Evolutionary conservation across 2,329 filamentous ascomycete genomes (phyloP).

Genomic region (Emydomyces testavorans): DNA sequence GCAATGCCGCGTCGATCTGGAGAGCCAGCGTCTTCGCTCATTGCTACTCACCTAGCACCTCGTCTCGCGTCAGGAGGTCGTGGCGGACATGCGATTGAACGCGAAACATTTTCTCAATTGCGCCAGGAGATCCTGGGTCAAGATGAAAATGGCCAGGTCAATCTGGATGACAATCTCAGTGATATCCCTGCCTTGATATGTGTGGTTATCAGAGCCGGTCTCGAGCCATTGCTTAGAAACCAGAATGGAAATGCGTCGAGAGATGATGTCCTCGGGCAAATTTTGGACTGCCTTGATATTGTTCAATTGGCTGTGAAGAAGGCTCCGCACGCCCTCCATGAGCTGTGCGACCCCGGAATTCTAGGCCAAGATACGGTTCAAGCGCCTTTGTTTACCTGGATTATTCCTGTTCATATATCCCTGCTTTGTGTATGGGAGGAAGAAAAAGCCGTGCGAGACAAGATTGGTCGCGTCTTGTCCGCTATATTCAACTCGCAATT

Average conservation of each 20-base stretch:
- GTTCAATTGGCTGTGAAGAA: conserved; percentile 63
- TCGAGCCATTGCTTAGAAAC: conserved; percentile 51
- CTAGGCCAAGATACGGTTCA: conserved; percentile 35
- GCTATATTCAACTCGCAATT: conserved; percentile 26
- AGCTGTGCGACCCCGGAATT: conserved; percentile 51
- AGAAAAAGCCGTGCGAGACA: conserved; percentile 32
- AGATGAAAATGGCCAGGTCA: conserved; percentile 33
- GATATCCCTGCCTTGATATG: conserved; percentile 80
- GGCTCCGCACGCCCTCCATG: conserved; percentile 55
- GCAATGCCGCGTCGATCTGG: conserved; percentile 9
- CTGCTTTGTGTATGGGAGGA: conserved; percentile 36
- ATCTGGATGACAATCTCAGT: conserved; percentile 53
- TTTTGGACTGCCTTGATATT: conserved; percentile 62
- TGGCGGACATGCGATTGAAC: conserved; percentile 53
- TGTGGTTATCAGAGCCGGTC: conserved; percentile 66
- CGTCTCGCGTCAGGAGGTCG: conserved; percentile 58
- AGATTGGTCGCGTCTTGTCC: conserved; percentile 28
- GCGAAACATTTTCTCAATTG: conserved; percentile 63
- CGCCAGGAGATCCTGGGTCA: conserved; percentile 52
- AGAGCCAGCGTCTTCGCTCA: conserved; percentile 54
- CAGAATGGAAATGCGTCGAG: background rate
- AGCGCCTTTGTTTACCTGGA: conserved; percentile 43
- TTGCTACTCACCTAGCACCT: conserved; percentile 77
- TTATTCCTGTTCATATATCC: conserved; percentile 43
- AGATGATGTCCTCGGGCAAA: conserved; percentile 28